Evolutionary conservation across 2,329 filamentous ascomycete species (phyloP).

Genomic region (Laburnicola sp.): DNA sequence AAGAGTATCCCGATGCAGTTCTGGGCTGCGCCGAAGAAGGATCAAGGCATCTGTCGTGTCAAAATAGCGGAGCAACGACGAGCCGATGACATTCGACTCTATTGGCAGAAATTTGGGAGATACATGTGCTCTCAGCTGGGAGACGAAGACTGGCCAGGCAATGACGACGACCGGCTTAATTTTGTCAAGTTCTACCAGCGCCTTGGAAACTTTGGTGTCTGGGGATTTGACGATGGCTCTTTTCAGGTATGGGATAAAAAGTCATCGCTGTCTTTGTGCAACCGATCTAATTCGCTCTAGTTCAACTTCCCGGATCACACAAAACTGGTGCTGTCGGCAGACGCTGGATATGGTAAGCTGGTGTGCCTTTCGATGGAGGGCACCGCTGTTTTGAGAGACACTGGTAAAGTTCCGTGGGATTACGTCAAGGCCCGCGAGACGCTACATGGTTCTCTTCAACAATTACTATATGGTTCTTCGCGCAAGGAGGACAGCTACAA

Average conservation of each 20-base stretch:
- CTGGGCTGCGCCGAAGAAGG: conserved; percentile 68
- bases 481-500: conserved; percentile 53
- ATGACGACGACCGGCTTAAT: conserved; percentile 48
- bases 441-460: conserved; percentile 71
- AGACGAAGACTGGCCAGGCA: conserved; percentile 52
- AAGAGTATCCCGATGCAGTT: conserved; percentile 63
- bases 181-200: conserved; percentile 82
- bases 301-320: conserved; percentile 90
- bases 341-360: conserved; percentile 76
- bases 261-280: background rate
- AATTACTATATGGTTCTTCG: conserved; percentile 65
- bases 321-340: conserved; percentile 75
- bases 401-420: conserved; percentile 64
- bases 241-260: conserved; percentile 61
- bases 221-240: conserved; percentile 79
- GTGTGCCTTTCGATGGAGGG: conserved; percentile 75
- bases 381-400: conserved; percentile 64
- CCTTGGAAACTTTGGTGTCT: conserved; percentile 78
- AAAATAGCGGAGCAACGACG: conserved; percentile 62
- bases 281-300: conserved; percentile 44
- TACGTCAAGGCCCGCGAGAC: conserved; percentile 71
- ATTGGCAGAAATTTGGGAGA: conserved; percentile 69
- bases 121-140: conserved; percentile 62
- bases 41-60: conserved; percentile 64
- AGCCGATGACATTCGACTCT: conserved; percentile 60